Evolutionary conservation across 345 rosid genomes (phyloP).

Genomic region (Populus ilicifolia): DNA sequence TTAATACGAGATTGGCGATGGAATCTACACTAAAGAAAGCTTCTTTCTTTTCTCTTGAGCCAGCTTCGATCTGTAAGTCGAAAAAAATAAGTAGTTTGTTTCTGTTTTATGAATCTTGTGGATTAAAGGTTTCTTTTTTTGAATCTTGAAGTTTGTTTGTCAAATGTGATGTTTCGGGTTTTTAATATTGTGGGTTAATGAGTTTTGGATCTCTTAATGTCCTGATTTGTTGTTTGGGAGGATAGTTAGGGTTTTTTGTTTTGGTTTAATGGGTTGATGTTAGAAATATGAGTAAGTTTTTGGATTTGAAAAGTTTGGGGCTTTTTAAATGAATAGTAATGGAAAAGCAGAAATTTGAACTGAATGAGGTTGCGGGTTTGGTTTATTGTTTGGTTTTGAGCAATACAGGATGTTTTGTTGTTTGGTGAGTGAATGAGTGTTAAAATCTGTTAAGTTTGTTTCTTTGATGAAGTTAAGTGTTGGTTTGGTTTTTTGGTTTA

Average conservation of each 20-base stretch:
- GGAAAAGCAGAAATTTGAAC: neutral
- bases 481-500: neutral
- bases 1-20: constrained; percentile 13
- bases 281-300: constrained; percentile 3
- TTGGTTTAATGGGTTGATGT: constrained; percentile 16
- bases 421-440: neutral
- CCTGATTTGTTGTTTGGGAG: constrained; percentile 13
- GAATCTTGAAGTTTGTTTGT: neutral
- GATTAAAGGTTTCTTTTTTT: neutral
- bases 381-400: neutral
- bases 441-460: neutral
- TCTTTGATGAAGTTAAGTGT: neutral
- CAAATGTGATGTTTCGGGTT: constrained; percentile 1
- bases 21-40: constrained; percentile 14
- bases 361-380: neutral
- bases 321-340: neutral
- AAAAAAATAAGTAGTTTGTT: neutral
- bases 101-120: neutral
- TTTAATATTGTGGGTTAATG: neutral
- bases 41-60: constrained; percentile 8
- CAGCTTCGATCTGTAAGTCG: constrained; percentile 44
- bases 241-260: constrained; percentile 9
- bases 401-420: neutral
- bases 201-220: constrained; percentile 20
- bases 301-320: neutral